Evolutionary conservation across 2,329 filamentous ascomycete species (phyloP).

Genomic region (Cercospora brassicicola): DNA sequence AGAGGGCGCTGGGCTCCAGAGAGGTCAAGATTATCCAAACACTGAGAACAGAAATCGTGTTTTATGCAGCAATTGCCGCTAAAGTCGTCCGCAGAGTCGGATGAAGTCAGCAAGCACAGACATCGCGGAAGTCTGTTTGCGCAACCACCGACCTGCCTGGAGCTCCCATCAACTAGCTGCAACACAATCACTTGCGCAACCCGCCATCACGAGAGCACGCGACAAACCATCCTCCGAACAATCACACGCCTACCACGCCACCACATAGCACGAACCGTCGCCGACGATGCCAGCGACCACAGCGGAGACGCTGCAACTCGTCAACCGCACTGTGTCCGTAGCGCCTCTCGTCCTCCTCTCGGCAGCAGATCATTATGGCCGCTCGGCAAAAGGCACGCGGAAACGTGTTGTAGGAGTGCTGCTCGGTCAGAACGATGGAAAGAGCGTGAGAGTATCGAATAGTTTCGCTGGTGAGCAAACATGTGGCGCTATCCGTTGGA

Average conservation of each 20-base stretch:
- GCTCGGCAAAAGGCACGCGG: constrained; percentile 83
- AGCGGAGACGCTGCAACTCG: constrained; percentile 91
- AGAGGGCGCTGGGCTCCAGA: neutral
- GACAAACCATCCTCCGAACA: neutral
- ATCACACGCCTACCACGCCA: neutral
- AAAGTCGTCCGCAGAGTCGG: neutral
- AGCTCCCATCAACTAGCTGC: neutral
- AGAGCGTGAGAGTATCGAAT: constrained; percentile 95
- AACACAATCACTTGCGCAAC: constrained; percentile 2
- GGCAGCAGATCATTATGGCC: constrained; percentile 96
- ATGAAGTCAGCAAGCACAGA: constrained; percentile 10
- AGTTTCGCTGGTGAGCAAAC: constrained; percentile 92
- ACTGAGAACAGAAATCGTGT: neutral
- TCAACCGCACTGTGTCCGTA: constrained; percentile 92
- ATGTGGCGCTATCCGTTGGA: constrained; percentile 17
- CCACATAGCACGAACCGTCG: neutral
- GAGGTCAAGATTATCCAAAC: neutral
- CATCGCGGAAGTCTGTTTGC: neutral
- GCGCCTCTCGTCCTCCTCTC: constrained; percentile 97
- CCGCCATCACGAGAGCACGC: constrained; percentile 14
- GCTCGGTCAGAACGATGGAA: constrained; percentile 92
- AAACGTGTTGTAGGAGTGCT: constrained; percentile 91
- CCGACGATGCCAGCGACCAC: constrained; percentile 88
- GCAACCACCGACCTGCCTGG: constrained; percentile 12
- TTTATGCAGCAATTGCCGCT: neutral